Base-by-base conservation (phyloP, 1,139 yeast species). In the Yamadazyma friedrichii region DNA sequence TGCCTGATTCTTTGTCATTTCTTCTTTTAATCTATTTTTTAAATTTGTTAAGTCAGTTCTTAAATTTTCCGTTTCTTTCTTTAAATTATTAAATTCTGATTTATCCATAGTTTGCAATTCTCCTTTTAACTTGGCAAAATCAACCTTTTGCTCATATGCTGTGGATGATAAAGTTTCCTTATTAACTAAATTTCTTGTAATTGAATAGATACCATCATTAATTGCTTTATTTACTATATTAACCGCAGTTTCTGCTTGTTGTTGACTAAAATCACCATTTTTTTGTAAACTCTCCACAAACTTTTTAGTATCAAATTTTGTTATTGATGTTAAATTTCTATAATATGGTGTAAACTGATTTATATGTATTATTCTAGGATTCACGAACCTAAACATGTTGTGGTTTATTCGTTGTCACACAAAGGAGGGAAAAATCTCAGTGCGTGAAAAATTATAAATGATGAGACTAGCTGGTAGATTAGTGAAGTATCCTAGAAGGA, bases 111-210 rank as follows among this genome's bases (percentile, higher is more conserved):
- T 83, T 56, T 87, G 91, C 41, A 91, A 72, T 61, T 91, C 98
- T 29, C 95, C 95, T 59, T 89, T 85, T 46, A 91, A 75, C 59
- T 91, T 91, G 35, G 96, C 95, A 72, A 93, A 93, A 61, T 91
- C 97, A 26, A 93, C 98, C 55, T 93, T 88, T 55, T 93, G 98
- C 58, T 91, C 96, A 61, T 93, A 93, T 6, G 96, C 84, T 52
- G 91, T 78, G 47, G 93, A 82, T 15, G 88, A 80, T 37, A 91
- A 73, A 33, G 83, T 81, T 53, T 89, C 96, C 52, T 88, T 84
- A 30, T 89, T 80, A 13, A 91, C 95, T 42, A 91, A 67, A 54
- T 85, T 86, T 37, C 81, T 74, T 15, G 93, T 82, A 24, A 89
- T 81, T 41, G 86, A 80, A 33, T 76, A 75, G 15, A 89, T 82